A percentile compares a stretch with the other conserved stretches of the same genome.
Evolutionary conservation across 352 stramenopile species (phyloP).

Genomic region (Globisporangium spiculum): DNA sequence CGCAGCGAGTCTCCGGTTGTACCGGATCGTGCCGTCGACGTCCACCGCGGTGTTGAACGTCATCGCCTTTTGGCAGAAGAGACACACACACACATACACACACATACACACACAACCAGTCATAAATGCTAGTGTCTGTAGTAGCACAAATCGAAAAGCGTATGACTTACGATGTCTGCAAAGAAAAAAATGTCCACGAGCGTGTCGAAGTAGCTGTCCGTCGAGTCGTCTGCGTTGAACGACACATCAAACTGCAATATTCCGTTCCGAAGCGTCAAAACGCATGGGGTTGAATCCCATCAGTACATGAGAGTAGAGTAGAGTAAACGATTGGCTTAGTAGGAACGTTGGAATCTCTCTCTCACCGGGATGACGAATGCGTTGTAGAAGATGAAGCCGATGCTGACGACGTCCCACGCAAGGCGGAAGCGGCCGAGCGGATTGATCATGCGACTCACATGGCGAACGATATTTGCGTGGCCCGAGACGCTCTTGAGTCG

Average conservation of each 20-base stretch:
- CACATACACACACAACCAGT: not conserved
- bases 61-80: constrained; percentile 23
- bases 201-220: constrained; percentile 44
- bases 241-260: constrained; percentile 54
- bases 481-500: constrained; percentile 30
- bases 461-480: constrained; percentile 23
- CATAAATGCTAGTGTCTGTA: not conserved
- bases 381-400: constrained; percentile 76
- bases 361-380: constrained; percentile 59
- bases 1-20: constrained; percentile 36
- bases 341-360: not conserved
- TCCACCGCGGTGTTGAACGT: constrained; percentile 61
- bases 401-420: constrained; percentile 63
- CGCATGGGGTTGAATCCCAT: not conserved
- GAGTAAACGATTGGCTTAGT: no score
- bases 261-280: not conserved
- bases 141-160: not conserved
- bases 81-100: no score
- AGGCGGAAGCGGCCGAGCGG: constrained; percentile 57
- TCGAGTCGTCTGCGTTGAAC: constrained; percentile 31
- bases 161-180: constrained; percentile 52
- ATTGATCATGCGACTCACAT: constrained; percentile 46
- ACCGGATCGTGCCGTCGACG: constrained; percentile 45
- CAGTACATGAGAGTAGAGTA: no score
- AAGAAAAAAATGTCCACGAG: constrained; percentile 60